Evolutionary conservation across 768 basidiomycete genomes (phyloP).

Genomic region (Ramaria sp.): DNA sequence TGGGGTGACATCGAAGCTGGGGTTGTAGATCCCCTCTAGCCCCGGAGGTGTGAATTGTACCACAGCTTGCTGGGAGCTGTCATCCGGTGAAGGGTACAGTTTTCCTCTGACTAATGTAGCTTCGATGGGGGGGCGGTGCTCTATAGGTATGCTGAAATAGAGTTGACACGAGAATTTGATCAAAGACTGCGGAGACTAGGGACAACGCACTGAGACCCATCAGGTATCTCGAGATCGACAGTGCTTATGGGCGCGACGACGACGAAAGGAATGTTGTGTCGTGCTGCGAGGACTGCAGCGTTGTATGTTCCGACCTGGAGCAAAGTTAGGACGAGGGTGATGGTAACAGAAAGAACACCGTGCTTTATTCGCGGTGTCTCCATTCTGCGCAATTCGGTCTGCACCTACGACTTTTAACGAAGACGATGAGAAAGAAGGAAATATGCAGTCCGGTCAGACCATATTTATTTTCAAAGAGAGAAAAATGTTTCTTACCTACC

Average conservation of each 20-base stretch:
- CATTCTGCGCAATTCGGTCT: slow-evolving; percentile 83
- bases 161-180: slow-evolving; percentile 7
- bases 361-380: slow-evolving; percentile 95
- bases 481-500: slow-evolving; percentile 40
- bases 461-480: neutral
- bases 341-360: slow-evolving; percentile 11
- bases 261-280: slow-evolving; percentile 84
- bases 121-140: slow-evolving; percentile 81
- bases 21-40: slow-evolving; percentile 71
- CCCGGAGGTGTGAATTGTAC: slow-evolving; percentile 75
- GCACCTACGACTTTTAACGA: slow-evolving; percentile 60
- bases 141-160: slow-evolving; percentile 67
- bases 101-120: slow-evolving; percentile 83
- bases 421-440: neutral
- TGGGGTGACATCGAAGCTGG: slow-evolving; percentile 94
- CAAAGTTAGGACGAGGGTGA: neutral
- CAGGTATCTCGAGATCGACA: slow-evolving; percentile 68
- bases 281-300: slow-evolving; percentile 81
- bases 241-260: slow-evolving; percentile 91
- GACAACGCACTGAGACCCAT: slow-evolving; percentile 45
- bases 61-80: slow-evolving; percentile 46
- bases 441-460: too few species aligned
- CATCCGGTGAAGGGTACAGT: slow-evolving; percentile 44
- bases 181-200: neutral
- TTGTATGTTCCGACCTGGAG: slow-evolving; percentile 85